Conservation (phyloP, 176 grass and related monocot species). For the Dendrocalamus sinicus region DNA sequence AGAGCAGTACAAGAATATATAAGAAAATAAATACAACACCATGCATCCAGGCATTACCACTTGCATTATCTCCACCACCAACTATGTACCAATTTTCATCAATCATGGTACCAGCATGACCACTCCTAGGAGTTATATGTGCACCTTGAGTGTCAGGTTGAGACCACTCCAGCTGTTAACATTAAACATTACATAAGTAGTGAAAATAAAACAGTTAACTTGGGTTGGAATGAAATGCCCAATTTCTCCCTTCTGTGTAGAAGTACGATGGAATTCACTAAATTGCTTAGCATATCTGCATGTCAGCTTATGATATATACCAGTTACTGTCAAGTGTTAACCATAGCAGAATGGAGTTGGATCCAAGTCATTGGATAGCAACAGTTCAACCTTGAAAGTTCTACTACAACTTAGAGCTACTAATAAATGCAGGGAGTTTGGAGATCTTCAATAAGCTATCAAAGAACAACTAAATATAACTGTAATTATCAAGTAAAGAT, state of each 20-base stretch:
- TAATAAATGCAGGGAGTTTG: neutral
- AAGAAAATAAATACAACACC: conserved; percentile 20
- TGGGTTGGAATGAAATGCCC: neutral
- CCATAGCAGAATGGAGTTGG: conserved; percentile 23
- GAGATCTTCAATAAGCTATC: neutral
- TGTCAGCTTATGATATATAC: conserved; percentile 17
- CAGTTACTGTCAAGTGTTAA: conserved; percentile 17
- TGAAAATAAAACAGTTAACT: conserved; percentile 30
- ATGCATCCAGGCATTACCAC: conserved; percentile 60
- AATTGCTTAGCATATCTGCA: conserved; percentile 4
- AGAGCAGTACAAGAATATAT: conserved; percentile 15
- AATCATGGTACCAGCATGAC: conserved; percentile 85
- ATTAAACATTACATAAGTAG: conserved; percentile 34
- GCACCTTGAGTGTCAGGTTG: conserved; percentile 89
- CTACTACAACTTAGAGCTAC: conserved; percentile 18
- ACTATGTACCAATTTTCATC: conserved; percentile 95
- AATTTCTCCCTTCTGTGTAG: conserved; percentile 1
- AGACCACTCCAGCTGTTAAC: conserved; percentile 92
- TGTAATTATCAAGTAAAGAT: neutral
- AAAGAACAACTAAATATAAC: neutral
- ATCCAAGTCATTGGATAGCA: conserved; percentile 2
- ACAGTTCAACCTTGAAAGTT: conserved; percentile 4
- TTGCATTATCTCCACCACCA: conserved; percentile 96
- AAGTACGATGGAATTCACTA: conserved; percentile 15
- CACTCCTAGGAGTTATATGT: conserved; percentile 84